These are phyloP conservation scores for Daldinia caldariorum DNA, from an alignment of 495 filamentous ascomycete genomes.

Conservation along the genomic window DNA sequence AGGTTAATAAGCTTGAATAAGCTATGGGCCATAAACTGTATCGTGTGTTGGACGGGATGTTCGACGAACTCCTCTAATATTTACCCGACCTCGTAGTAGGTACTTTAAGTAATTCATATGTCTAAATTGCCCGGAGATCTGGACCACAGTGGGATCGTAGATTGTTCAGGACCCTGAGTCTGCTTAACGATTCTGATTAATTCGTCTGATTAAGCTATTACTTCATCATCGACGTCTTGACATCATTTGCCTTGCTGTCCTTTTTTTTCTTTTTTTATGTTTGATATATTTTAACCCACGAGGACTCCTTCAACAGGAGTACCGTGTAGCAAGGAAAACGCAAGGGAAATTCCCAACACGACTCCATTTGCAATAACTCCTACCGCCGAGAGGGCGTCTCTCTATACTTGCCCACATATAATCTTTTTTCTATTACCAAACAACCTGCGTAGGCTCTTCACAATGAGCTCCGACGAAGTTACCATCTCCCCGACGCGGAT, in stretches of 20 bases:
- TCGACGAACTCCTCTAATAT: conserved; percentile 18
- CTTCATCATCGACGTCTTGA: conserved; percentile 27
- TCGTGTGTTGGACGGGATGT: conserved; percentile 24
- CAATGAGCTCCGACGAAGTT: conserved; percentile 42
- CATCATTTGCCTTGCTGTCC: conserved; percentile 24
- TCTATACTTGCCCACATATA: conserved; percentile 5
- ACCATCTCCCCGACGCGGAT: conserved; percentile 45
- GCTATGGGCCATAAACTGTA: conserved; percentile 13
- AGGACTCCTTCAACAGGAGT: conserved; percentile 49
- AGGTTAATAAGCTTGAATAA: conserved; percentile 42
- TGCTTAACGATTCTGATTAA: conserved; percentile 41
- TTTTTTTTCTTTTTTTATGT: conserved; percentile 19
- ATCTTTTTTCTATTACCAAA: conserved; percentile 1
- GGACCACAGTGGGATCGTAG: conserved; percentile 27
- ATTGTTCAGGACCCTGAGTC: conserved; percentile 30
- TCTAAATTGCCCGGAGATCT: conserved; percentile 46
- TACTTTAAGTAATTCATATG: conserved; percentile 42
- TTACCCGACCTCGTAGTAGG: conserved; percentile 39
- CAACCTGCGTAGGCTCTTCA: conserved; percentile 26
- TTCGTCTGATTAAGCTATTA: conserved; percentile 35
- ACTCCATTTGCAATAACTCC: conserved; percentile 9
- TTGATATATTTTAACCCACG: conserved; percentile 32
- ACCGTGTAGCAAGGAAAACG: conserved; percentile 21
- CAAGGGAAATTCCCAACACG: conserved; percentile 30
- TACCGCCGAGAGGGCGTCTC: background rate